Conservation (phyloP, 2,329 filamentous ascomycete genomes). For the Colletotrichum navitas region DNA sequence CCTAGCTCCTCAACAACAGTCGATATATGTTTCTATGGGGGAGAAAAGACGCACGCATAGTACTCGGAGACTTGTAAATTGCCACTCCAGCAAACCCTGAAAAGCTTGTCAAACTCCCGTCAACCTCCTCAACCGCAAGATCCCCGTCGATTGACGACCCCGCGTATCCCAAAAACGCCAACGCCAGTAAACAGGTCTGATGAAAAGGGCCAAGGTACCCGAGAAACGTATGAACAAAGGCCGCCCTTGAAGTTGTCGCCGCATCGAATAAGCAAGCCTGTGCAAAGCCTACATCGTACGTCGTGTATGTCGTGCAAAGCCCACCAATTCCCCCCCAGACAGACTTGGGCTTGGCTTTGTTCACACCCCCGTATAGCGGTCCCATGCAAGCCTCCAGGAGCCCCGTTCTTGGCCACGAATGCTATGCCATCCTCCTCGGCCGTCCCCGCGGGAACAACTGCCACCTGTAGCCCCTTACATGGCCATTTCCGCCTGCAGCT, state of each 20-base stretch:
- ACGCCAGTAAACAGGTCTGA: constrained; percentile 39
- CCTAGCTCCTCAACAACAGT: constrained; percentile 37
- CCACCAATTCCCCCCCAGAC: constrained; percentile 10
- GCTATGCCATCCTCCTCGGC: constrained; percentile 36
- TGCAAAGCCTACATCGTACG: neutral
- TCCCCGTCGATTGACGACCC: constrained; percentile 35
- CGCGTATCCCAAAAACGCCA: constrained; percentile 41
- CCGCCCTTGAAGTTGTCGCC: constrained; percentile 15
- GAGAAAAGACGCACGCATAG: constrained; percentile 18
- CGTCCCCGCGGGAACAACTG: constrained; percentile 22
- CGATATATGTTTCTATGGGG: constrained; percentile 39
- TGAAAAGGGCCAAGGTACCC: constrained; percentile 15
- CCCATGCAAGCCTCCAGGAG: constrained; percentile 28
- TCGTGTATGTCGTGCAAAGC: constrained; percentile 24
- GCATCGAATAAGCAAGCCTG: neutral
- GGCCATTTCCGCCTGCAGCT: constrained; percentile 96
- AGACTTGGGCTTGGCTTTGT: constrained; percentile 5
- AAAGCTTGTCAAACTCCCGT: constrained; percentile 42
- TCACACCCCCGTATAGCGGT: constrained; percentile 5
- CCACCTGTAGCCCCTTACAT: constrained; percentile 69
- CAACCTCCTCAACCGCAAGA: constrained; percentile 37
- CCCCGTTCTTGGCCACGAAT: constrained; percentile 38
- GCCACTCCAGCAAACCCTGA: constrained; percentile 36
- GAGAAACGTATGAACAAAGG: constrained; percentile 22
- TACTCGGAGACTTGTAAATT: constrained; percentile 34